A percentile compares a stretch with the other conserved stretches of the same genome.
phyloP scores from a whole-genome alignment of 1,284 basidiomycete genomes.

The Ganoderma meredithae region DNA sequence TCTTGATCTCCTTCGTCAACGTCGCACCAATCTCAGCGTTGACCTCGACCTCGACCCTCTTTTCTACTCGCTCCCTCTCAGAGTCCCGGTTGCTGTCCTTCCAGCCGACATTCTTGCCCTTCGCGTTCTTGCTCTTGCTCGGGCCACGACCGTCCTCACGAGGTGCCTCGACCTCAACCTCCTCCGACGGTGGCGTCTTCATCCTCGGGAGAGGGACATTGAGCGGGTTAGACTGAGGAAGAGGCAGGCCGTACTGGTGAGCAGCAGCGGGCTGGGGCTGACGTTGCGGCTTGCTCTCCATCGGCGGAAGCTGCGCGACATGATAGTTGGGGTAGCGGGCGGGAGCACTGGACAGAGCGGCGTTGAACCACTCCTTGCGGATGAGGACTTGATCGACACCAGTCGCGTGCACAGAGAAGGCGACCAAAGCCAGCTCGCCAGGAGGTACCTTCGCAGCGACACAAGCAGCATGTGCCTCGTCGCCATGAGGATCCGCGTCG shows the following conservation, averaged over 20 bases:
- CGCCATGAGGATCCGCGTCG: conserved; percentile 79
- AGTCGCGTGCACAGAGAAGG: conserved; percentile 82
- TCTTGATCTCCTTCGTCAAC: conserved; percentile 76
- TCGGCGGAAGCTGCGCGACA: conserved; percentile 25
- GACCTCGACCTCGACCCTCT: conserved; percentile 53
- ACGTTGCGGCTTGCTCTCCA: conserved; percentile 48
- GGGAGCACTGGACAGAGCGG: conserved; percentile 59
- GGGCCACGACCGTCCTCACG: conserved; percentile 66
- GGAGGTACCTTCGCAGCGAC: conserved; percentile 78
- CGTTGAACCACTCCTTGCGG: conserved; percentile 81
- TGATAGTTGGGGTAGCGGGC: conserved; percentile 69
- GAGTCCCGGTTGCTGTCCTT: conserved; percentile 57
- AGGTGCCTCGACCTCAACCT: conserved; percentile 66
- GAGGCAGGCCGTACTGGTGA: conserved; percentile 28
- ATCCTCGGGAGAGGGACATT: conserved; percentile 47
- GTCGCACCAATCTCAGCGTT: conserved; percentile 62
- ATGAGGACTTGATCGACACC: conserved; percentile 87
- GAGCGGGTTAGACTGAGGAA: conserved; percentile 48
- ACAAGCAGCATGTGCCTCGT: conserved; percentile 81
- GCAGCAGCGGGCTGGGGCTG: conserved; percentile 39
- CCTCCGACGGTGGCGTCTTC: conserved; percentile 77
- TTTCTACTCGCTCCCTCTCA: conserved; percentile 50
- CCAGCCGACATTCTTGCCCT: conserved; percentile 68
- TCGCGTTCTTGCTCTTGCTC: conserved; percentile 59
- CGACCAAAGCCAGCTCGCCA: conserved; percentile 79